Evolutionary conservation across 2,329 filamentous ascomycete genomes (phyloP), one percentile per base, ranked within the genome.

Genomic region (Albifimbria verrucaria): DNA sequence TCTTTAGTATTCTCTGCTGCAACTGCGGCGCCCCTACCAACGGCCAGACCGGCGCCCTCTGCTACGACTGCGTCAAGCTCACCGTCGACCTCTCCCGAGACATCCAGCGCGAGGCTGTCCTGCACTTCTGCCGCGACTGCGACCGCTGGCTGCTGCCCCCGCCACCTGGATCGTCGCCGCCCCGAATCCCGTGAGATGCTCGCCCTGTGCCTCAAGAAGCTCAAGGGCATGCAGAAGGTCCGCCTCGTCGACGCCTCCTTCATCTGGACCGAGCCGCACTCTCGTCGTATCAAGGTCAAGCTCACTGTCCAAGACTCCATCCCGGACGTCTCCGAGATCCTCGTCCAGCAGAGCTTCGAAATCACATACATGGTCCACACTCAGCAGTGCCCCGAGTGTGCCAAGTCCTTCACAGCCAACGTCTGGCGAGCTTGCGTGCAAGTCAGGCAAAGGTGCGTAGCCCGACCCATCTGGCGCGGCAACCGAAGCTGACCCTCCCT

Each of bases 201-300:
- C 50, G 92, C 94, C 6, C 76, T 99, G 46, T 99, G 94, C 72
- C 78, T 99, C 60, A 87, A 91, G 68, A 95, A 94, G 72, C 75
- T 99, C 58, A 81, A 89, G 58, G 92, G 92, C 25, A 75, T 99
- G 58, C 85, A 87, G 69, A 96, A 94, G 76, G 90, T 96, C 61
- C 83, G 94, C 56, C 94, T 99, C 65, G 92, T 97, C 65, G 94
- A 99, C 69, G 94, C 94, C 46, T 89, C 86, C 64, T 99, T 97
- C 68, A 89, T 97, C 67, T 99, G 94, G 94, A 99, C 94, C 1
- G 94, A 99, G 72, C 93, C 94, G 11, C 94, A 99, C 75, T 97
- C 92, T 63, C 82, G 91, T 66, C 81, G 94, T 68, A 82, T 97
- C 59, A 95, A 92, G 74, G 87, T 97, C 70, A 97, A 97, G 77